These are phyloP conservation scores for Xerocomellus amylosporus DNA, from an alignment of 768 basidiomycete genomes.

Conservation along the genomic window DNA sequence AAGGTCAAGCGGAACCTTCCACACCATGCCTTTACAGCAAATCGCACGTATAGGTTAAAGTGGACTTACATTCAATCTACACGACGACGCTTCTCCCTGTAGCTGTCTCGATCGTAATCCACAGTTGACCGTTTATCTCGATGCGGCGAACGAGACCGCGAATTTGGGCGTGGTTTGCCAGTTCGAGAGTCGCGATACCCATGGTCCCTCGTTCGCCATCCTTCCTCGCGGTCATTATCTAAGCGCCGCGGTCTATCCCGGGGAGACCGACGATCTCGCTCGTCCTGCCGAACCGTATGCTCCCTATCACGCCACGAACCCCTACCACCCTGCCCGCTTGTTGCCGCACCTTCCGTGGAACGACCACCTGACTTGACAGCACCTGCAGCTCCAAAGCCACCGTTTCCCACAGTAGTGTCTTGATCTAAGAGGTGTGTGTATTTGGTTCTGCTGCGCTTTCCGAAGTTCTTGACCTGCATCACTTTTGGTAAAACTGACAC, in stretches of 20 bases:
- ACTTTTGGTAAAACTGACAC: slow-evolving; percentile 87
- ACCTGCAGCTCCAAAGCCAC: slow-evolving; percentile 63
- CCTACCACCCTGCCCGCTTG: slow-evolving; percentile 34
- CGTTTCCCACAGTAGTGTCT: slow-evolving; percentile 70
- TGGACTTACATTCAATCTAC: slow-evolving; percentile 43
- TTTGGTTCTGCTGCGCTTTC: slow-evolving; percentile 88
- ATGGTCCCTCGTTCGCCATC: slow-evolving; percentile 17
- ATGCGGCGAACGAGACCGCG: slow-evolving; percentile 35
- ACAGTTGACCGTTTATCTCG: slow-evolving; percentile 21
- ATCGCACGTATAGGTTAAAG: slow-evolving; percentile 1
- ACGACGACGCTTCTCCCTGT: slow-evolving; percentile 55
- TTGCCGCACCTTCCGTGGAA: slow-evolving; percentile 41
- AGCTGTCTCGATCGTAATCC: slow-evolving; percentile 35
- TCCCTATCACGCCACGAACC: slow-evolving; percentile 38
- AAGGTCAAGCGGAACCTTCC: neutral
- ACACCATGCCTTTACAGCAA: neutral
- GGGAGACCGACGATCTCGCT: slow-evolving; percentile 25
- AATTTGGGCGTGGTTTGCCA: slow-evolving; percentile 23
- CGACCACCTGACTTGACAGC: slow-evolving; percentile 56
- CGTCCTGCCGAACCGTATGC: slow-evolving; percentile 13
- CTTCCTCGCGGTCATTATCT: slow-evolving; percentile 23
- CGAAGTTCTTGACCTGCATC: slow-evolving; percentile 97
- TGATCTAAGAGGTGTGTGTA: slow-evolving; percentile 96
- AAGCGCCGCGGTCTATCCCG: slow-evolving; percentile 24
- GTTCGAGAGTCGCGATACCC: slow-evolving; percentile 17